Base-by-base conservation (phyloP, 139 green algal genomes). In the Closterium sp. region DNA sequence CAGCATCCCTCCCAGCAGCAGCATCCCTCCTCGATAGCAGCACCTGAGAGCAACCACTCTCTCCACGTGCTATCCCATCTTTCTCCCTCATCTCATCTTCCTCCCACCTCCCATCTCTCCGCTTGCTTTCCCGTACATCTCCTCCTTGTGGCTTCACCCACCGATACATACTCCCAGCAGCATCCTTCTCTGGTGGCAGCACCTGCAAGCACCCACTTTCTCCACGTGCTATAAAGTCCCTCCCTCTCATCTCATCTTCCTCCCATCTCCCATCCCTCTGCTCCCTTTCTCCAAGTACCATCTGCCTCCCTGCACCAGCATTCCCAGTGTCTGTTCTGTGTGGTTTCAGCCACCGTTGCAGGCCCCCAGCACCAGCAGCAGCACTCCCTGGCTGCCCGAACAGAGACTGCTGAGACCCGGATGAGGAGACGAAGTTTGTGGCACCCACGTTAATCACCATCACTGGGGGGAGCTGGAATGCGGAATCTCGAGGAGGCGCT, bases 371-470 rank as follows among this genome's bases (percentile, higher is more conserved):
- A 42, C 7, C 62, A 79, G 62, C 62, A 79, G 17, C 62, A 79
- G 17, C 17, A 27, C 62, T 27, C 13, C 62, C 62, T 79, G 62
- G 62, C 62, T 79, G 62, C 17, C 62, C 62, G 10, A 0, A 79
- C 19, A 27, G 11, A 13, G 62, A 27, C 62, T 5, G 62, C 62
- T 79, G 62, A 9, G 34, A 6, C n/a, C n/a, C n/a, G 17, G 62
- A 24, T 0, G 62, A 79, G 19, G 62, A 79, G 19, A 79, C 45
- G 85, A 92, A 92, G 31, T 92, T 92, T 27, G 89, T 92, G 9
- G 89, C 89, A 30, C 89, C 89, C 24, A 92, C 85, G 31, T 92
- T 92, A 7, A 92, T 87, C 29, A 89, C 42, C 32, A 92, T 6
- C 30, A 92, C 24, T 17, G 62, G 30, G 17, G 90, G 70, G 10